Percentiles rank a stretch among this genome's conserved stretches.
phyloP scores from a whole-genome alignment of 2,329 filamentous ascomycete genomes.

The Ampelomyces quisqualis region DNA sequence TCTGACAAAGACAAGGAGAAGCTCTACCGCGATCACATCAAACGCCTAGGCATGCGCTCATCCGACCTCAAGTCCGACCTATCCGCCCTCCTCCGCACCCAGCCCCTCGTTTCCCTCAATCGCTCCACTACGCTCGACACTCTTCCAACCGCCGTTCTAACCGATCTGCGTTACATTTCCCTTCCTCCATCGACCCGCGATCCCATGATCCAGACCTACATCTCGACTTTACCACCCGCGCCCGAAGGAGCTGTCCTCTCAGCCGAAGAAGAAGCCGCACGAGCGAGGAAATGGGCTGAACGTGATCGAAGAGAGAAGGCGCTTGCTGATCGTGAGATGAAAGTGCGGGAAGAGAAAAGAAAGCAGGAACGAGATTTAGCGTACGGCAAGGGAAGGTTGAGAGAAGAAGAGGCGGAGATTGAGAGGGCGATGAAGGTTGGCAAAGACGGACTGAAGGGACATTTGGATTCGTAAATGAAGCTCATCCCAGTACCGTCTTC shows the following conservation, averaged over 20 bases:
- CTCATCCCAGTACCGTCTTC: too few relatives aligned
- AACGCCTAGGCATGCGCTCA: constrained; percentile 63
- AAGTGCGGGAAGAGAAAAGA: constrained; percentile 64
- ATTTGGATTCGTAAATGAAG: constrained; percentile 50
- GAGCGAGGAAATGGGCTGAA: constrained; percentile 40
- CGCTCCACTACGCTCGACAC: constrained; percentile 57
- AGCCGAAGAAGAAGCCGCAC: constrained; percentile 56
- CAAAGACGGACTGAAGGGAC: constrained; percentile 65
- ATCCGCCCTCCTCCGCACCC: constrained; percentile 61
- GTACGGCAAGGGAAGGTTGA: constrained; percentile 60
- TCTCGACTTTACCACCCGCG: constrained; percentile 63
- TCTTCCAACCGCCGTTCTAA: constrained; percentile 63
- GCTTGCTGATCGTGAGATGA: constrained; percentile 62
- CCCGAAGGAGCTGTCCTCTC: constrained; percentile 49
- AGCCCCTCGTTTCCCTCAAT: constrained; percentile 62
- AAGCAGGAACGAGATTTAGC: constrained; percentile 61
- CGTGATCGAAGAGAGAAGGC: constrained; percentile 61
- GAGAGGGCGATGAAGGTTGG: constrained; percentile 68
- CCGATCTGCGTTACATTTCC: constrained; percentile 70
- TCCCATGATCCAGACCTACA: constrained; percentile 64
- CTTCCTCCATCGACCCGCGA: constrained; percentile 64
- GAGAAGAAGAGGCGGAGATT: constrained; percentile 68
- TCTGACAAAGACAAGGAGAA: constrained; percentile 72
- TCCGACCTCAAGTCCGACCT: constrained; percentile 70
- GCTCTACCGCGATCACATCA: constrained; percentile 72